Conservation (phyloP, 805 yeast species). For the Phaffomyces opuntiae region DNA sequence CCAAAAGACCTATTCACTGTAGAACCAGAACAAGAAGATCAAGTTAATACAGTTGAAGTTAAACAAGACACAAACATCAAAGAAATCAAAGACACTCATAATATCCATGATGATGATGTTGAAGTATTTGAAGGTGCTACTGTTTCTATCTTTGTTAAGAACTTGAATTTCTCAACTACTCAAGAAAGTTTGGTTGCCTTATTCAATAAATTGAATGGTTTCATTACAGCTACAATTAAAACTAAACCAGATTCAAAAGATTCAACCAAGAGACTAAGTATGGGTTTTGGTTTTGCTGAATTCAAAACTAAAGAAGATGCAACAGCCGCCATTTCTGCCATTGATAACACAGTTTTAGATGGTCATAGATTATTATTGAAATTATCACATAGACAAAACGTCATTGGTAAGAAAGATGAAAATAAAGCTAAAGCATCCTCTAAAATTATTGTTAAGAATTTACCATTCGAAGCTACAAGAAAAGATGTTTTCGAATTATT, state of each 20-base stretch:
- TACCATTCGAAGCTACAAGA: conserved; percentile 94
- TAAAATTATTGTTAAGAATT: conserved; percentile 89
- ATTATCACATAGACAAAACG: conserved; percentile 70
- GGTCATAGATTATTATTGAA: conserved; percentile 90
- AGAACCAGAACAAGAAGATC: conserved; percentile 34
- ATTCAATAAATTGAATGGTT: conserved; percentile 73
- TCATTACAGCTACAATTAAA: conserved; percentile 73
- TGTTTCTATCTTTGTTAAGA: conserved; percentile 85
- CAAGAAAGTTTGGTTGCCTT: conserved; percentile 44
- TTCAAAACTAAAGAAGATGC: conserved; percentile 78
- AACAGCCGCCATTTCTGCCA: conserved; percentile 56
- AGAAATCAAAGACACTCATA: conserved; percentile 20
- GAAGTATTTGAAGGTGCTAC: conserved; percentile 60
- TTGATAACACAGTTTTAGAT: conserved; percentile 75
- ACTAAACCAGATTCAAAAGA: conserved; percentile 83
- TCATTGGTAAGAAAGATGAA: conserved; percentile 21
- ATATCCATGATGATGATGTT: conserved; percentile 26
- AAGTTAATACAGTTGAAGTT: conserved; percentile 27
- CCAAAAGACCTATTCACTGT: conserved; percentile 73
- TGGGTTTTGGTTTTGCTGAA: conserved; percentile 98
- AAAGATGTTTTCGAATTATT: conserved; percentile 89
- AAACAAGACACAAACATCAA: conserved; percentile 6
- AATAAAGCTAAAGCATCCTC: conserved; percentile 34
- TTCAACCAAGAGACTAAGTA: conserved; percentile 61
- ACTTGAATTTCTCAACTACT: conserved; percentile 80